Evolutionary conservation across 495 filamentous ascomycete genomes (phyloP).

Genomic region (Aspergillus heteromorphus): DNA sequence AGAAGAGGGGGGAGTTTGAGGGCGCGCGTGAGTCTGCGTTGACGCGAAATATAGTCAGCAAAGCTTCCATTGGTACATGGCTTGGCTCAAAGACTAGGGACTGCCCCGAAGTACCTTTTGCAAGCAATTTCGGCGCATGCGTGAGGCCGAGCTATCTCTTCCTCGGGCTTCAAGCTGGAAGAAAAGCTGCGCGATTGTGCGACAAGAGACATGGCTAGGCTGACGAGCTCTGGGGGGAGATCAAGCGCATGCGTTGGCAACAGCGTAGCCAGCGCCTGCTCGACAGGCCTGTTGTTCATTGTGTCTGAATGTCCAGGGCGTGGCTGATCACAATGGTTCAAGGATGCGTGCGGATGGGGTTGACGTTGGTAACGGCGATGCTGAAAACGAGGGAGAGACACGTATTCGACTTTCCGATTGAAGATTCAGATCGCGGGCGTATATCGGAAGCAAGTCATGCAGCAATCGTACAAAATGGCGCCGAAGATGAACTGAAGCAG

Average conservation of each 20-base stretch:
- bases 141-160: constrained; percentile 82
- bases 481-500: background rate
- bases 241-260: constrained; percentile 70
- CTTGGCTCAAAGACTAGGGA: background rate
- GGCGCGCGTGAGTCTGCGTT: constrained; percentile 64
- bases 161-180: constrained; percentile 72
- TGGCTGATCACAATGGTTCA: too few relatives aligned
- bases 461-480: background rate
- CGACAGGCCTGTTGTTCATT: constrained; percentile 59
- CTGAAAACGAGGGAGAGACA: background rate
- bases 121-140: constrained; percentile 91
- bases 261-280: constrained; percentile 69
- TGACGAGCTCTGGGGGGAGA: constrained; percentile 67
- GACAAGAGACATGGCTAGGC: constrained; percentile 73
- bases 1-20: constrained; percentile 79
- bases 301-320: background rate
- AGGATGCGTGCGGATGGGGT: background rate
- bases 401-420: background rate
- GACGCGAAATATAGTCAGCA: constrained; percentile 8
- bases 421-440: background rate
- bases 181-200: constrained; percentile 82
- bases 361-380: background rate
- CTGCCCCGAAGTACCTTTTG: constrained; percentile 53
- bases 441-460: background rate
- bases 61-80: background rate